phyloP scores from a whole-genome alignment of 2,329 filamentous ascomycete species.

The Sporothrix euskadiensis region DNA sequence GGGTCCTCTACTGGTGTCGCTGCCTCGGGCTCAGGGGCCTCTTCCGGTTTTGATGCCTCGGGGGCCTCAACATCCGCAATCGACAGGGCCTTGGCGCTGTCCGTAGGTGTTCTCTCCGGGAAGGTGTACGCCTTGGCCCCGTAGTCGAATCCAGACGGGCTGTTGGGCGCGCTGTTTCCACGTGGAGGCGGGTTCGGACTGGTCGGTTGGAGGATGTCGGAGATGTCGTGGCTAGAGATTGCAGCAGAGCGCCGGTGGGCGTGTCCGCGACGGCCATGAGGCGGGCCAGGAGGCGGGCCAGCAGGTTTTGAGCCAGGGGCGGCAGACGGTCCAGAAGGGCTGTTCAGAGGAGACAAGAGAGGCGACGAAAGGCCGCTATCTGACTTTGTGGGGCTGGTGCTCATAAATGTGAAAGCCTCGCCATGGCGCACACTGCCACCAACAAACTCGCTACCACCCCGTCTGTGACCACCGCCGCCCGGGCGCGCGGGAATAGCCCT shows the following conservation, averaged over 20 bases:
- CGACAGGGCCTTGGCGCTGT: constrained; percentile 27
- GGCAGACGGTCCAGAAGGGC: constrained; percentile 34
- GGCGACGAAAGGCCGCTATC: constrained; percentile 60
- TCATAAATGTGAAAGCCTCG: constrained; percentile 62
- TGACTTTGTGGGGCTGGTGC: constrained; percentile 68
- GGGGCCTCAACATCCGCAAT: constrained; percentile 30
- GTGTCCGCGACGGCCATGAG: constrained; percentile 63
- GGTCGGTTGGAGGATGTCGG: constrained; percentile 63
- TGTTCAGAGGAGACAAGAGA: constrained; percentile 51
- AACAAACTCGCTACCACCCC: constrained; percentile 84
- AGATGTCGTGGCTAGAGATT: constrained; percentile 81
- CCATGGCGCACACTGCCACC: constrained; percentile 66
- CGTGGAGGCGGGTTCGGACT: constrained; percentile 53
- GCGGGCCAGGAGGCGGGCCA: constrained; percentile 27
- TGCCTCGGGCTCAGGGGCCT: background rate
- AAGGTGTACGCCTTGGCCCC: constrained; percentile 36
- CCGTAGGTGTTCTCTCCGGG: constrained; percentile 31
- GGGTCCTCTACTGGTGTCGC: background rate
- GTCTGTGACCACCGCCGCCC: constrained; percentile 70
- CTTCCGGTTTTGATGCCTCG: background rate
- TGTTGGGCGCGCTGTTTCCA: constrained; percentile 65
- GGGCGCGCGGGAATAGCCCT: constrained; percentile 54
- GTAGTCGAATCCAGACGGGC: constrained; percentile 55
- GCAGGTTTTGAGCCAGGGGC: constrained; percentile 28
- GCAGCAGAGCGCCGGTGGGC: constrained; percentile 78